phyloP scores from a whole-genome alignment of 2,329 filamentous ascomycete species.

The Fusarium gaditjirri region DNA sequence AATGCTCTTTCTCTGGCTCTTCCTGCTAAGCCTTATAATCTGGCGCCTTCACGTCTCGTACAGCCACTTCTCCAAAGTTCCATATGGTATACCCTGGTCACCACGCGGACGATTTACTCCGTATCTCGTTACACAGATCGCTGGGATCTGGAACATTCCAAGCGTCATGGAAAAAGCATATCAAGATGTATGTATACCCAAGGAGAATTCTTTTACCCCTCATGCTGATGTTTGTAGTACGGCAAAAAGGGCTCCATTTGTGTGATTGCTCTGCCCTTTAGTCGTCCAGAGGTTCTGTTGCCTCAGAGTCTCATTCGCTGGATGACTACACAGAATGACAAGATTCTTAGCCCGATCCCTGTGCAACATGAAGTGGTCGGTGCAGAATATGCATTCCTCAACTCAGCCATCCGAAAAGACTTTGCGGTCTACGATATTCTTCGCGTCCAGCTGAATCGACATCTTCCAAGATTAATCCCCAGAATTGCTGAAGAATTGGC shows the following conservation, averaged over 20 bases:
- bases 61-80: neutral
- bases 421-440: too few species aligned
- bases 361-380: neutral
- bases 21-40: rapidly evolving
- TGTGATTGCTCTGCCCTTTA: neutral
- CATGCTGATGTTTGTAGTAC: neutral
- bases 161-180: rapidly evolving
- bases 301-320: neutral
- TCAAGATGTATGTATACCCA: rapidly evolving
- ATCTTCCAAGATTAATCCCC: too few species aligned
- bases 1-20: neutral
- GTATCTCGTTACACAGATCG: neutral
- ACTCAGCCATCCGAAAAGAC: rapidly evolving
- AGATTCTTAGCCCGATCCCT: neutral
- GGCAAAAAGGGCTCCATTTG: neutral
- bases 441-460: too few species aligned
- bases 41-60: neutral
- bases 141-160: neutral
- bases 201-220: rapidly evolving
- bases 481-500: too few species aligned
- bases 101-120: neutral
- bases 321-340: neutral
- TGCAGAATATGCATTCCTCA: neutral
- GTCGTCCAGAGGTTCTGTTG: neutral
- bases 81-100: neutral